Evolutionary conservation across 129 eudicot genomes (phyloP).

Genomic region (Artemisia annua): DNA sequence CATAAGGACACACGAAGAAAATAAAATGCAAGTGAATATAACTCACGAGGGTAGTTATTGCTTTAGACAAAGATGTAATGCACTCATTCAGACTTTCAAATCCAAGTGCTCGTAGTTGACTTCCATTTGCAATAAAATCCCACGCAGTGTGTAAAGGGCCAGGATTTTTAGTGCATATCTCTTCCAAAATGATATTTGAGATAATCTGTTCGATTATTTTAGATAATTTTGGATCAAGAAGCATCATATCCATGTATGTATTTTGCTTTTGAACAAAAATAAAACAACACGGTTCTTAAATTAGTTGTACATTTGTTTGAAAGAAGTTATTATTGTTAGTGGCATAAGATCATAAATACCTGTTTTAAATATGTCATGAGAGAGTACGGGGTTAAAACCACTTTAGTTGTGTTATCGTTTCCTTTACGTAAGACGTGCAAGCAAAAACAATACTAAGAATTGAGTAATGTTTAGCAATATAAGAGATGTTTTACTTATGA

Average conservation of each 20-base stretch:
- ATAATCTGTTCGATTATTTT: too few species aligned
- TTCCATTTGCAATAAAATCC: too few species aligned
- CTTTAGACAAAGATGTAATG: neutral
- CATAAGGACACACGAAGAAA: neutral
- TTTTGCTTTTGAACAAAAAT: too few species aligned
- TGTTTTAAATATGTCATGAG: neutral
- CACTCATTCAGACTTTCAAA: neutral
- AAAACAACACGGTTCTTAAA: neutral
- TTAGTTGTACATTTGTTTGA: neutral
- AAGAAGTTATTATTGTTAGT: too few species aligned
- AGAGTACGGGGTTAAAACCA: neutral
- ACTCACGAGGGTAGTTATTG: neutral
- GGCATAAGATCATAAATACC: neutral
- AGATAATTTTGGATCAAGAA: neutral
- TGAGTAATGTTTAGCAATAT: too few species aligned
- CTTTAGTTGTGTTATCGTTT: neutral
- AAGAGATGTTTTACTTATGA: too few species aligned
- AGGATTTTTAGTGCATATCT: neutral
- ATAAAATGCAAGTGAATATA: neutral
- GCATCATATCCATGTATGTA: neutral
- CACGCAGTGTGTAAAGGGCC: neutral
- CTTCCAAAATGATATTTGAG: neutral
- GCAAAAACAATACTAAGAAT: neutral
- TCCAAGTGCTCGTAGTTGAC: neutral
- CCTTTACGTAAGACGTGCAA: neutral